Evolutionary conservation across 2,329 filamentous ascomycete species (phyloP), one percentile per base, ranked within the genome.

Genomic region (Aureobasidium sp.): DNA sequence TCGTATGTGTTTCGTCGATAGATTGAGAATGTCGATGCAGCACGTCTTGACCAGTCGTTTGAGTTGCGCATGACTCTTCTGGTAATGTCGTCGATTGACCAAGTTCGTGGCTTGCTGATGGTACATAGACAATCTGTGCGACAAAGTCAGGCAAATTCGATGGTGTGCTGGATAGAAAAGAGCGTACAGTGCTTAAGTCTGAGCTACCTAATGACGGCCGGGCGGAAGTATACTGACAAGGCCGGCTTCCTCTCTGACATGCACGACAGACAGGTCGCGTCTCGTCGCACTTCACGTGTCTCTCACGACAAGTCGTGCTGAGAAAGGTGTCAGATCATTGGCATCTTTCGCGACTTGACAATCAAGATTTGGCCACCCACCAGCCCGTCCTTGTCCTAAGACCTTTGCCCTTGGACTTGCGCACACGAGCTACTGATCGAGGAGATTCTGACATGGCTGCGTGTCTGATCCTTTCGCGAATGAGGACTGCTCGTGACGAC

Each of bases 281-380:
- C 68, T 80, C 78, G 63, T 79, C 78, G 65, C 78, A 81, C 69
- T 81, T 81, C 66, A 79, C 77, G 62, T 79, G 75, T 60, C 78
- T 70, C 47, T 68, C 68, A 2, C 69, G 63, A 57, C 69, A 71
- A 29, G 69, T 65, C 5, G 64, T 35, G 58, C 68, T 70, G 29
- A 27, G 17, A 2, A 19, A 9, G 21, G 8, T n/a, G 27, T 19
- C 25, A n/a, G n/a, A n/a, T n/a, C n/a, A 19, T n/a, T 49, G 9
- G 45, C 23, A 29, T 17, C 2, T 27, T 10, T 38, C 35, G 35
- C 35, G 17, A 38, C 4, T 10, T 21, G 45, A 31, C 23, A 10
- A 45, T 10, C 42, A 10, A 6, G 23, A 25, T 15, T 5, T 17
- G 29, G 31, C 19, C 31, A 50, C 47, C 15, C 21, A 50, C 47